These are phyloP conservation scores for Colletotrichum sp. DNA, from an alignment of 2,329 filamentous ascomycete genomes.

Conservation along the genomic window DNA sequence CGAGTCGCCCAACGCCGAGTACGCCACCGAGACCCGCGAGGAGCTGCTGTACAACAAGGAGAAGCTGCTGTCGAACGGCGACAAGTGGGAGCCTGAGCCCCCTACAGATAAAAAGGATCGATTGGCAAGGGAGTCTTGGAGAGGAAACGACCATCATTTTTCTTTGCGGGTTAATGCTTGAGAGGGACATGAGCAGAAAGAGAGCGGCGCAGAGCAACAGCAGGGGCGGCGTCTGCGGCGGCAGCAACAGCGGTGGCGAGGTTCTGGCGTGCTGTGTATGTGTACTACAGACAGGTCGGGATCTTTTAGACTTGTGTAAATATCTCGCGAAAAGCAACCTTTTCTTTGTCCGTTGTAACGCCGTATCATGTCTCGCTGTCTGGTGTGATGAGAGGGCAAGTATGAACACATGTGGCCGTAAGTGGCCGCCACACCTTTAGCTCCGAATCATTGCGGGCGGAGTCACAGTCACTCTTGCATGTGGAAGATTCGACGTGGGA, in stretches of 20 bases:
- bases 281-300: conserved; percentile 20
- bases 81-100: conserved; percentile 98
- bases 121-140: not conserved
- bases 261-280: conserved; percentile 12
- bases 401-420: not conserved
- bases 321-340: conserved; percentile 20
- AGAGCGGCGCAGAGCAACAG: not conserved
- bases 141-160: not conserved
- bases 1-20: conserved; percentile 68
- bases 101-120: conserved; percentile 72
- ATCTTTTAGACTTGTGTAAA: conserved; percentile 19
- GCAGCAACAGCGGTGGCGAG: not conserved
- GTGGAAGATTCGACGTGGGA: not conserved
- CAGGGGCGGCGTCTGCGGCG: not conserved
- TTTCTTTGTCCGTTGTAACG: conserved; percentile 13
- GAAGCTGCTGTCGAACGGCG: conserved; percentile 86
- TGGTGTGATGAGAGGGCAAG: not conserved
- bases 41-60: conserved; percentile 98
- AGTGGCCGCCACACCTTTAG: not conserved
- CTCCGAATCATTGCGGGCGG: not conserved
- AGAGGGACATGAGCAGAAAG: not conserved
- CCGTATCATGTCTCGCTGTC: not conserved
- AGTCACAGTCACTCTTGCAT: not conserved
- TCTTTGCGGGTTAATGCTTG: conserved; percentile 2
- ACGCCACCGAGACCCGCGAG: conserved; percentile 75